These are phyloP conservation scores for Saksenaea oblongispora DNA, from an alignment of 371 early-diverging fungal species.

Conservation along the genomic window DNA sequence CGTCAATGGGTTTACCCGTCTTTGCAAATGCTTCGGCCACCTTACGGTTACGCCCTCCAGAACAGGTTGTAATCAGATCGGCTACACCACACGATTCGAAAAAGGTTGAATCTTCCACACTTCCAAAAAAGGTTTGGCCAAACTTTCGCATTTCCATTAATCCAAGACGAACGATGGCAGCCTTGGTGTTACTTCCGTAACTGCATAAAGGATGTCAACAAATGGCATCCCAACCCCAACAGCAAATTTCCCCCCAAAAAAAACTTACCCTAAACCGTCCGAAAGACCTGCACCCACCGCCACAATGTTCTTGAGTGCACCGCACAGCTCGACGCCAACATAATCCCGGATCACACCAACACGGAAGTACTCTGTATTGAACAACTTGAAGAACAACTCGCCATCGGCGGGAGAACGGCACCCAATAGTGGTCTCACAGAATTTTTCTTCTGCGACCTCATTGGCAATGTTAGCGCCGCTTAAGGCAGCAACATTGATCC, in stretches of 20 bases:
- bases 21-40: constrained; percentile 90
- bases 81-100: constrained; percentile 98
- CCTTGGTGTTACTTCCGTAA: constrained; percentile 95
- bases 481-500: constrained; percentile 80
- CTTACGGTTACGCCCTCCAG: constrained; percentile 95
- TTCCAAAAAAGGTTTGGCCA: constrained; percentile 74
- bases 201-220: constrained; percentile 45
- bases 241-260: constrained; percentile 2
- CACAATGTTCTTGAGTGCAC: constrained; percentile 98
- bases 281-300: constrained; percentile 98
- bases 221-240: constrained; percentile 1
- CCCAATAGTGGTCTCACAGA: constrained; percentile 97
- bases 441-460: constrained; percentile 94
- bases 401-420: constrained; percentile 73
- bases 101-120: constrained; percentile 87
- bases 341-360: constrained; percentile 87
- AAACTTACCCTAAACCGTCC: constrained; percentile 66
- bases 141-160: constrained; percentile 97
- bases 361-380: constrained; percentile 88
- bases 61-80: constrained; percentile 94
- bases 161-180: constrained; percentile 97
- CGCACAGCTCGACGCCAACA: constrained; percentile 96
- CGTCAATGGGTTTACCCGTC: constrained; percentile 89
- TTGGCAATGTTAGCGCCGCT: constrained; percentile 99
- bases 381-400: constrained; percentile 76